Evolutionary conservation across 305 asterid species (phyloP), one percentile per base, ranked within the genome.

Genomic region (Rubia peregrina): DNA sequence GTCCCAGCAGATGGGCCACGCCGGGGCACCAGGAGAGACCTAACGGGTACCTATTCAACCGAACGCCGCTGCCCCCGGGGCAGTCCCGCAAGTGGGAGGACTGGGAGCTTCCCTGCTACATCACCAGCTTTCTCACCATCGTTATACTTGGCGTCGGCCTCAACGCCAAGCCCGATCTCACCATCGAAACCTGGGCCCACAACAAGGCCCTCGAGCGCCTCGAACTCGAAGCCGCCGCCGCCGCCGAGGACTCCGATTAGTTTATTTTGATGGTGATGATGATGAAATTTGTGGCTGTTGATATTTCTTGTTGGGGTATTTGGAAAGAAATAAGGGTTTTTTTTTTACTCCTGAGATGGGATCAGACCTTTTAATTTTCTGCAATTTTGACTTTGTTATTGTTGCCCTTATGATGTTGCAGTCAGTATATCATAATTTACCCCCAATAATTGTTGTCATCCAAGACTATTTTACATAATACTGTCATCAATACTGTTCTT

Each of bases 21-120:
- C 83, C 88, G 11, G 96, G 96, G 30, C 96, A 88, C 85, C 94
- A 90, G 75, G 94, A 87, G 51, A 75, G 81, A 46, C 90, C 97
- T 65, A 90, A 90, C 68, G 96, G 96, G 14, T 83, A 83, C 71
- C 76, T 88, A 57, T 84, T 89, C 82, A 86, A 78, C 71, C 87
- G 88, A 53, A 77, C 90, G 13, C 96, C 95, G 17, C 81, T 71
- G 59, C 91, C 86, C 33, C 82, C 90, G 1, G 92, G 92, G n/a
- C 82, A 78, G 74, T 77, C 91, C 14, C 80, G 90, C 12, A 87
- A 85, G 68, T 90, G 97, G 97, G 95, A 90, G 67, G 96, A 90
- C 61, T 90, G 96, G 96, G 96, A 90, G 80, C 87, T 90, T 6
- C 97, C 97, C n/a, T 90, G 93, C 75, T 90, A 88, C 69, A 0